Evolutionary conservation across 75 land plant species (phyloP).

Genomic region (Selaginella tamariscina): DNA sequence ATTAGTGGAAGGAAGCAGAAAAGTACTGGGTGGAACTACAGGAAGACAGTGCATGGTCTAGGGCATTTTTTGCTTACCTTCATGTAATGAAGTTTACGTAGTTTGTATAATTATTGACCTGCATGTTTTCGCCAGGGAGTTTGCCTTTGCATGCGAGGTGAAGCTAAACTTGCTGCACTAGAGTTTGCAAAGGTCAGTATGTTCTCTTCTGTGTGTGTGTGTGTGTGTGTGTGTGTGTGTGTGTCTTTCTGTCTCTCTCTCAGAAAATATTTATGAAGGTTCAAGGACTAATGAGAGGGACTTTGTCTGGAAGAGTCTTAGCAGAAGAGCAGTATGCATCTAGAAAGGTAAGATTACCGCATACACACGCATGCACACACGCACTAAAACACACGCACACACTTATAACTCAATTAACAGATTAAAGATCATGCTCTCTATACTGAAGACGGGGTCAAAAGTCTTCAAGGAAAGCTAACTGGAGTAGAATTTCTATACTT

Average conservation of each 20-base stretch:
- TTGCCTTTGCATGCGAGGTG: slow-evolving; percentile 29
- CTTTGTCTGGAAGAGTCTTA: slow-evolving; percentile 30
- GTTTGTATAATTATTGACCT: background rate
- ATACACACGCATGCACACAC: too few relatives aligned
- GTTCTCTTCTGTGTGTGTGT: background rate
- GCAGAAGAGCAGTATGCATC: slow-evolving; percentile 41
- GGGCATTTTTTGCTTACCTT: slow-evolving; percentile 35
- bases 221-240: too few relatives aligned
- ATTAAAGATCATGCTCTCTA: slow-evolving; percentile 33
- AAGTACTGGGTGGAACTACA: slow-evolving; percentile 37
- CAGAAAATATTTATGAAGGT: slow-evolving; percentile 10
- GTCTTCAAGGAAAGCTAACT: slow-evolving; percentile 25
- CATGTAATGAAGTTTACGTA: slow-evolving; percentile 18
- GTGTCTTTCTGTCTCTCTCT: background rate
- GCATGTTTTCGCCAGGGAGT: slow-evolving; percentile 21
- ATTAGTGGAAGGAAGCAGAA: slow-evolving; percentile 30
- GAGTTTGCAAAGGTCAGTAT: slow-evolving; percentile 25
- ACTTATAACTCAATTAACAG: too few relatives aligned
- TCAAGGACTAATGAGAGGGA: slow-evolving; percentile 32
- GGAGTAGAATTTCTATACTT: slow-evolving; percentile 34
- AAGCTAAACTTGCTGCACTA: slow-evolving; percentile 19
- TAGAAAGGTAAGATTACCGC: slow-evolving; percentile 36
- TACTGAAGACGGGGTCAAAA: slow-evolving; percentile 24
- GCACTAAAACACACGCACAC: too few relatives aligned
- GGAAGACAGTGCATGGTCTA: slow-evolving; percentile 33